Evolutionary conservation across 257 asterid species (phyloP).

Genomic region (Ilex aquifolium): DNA sequence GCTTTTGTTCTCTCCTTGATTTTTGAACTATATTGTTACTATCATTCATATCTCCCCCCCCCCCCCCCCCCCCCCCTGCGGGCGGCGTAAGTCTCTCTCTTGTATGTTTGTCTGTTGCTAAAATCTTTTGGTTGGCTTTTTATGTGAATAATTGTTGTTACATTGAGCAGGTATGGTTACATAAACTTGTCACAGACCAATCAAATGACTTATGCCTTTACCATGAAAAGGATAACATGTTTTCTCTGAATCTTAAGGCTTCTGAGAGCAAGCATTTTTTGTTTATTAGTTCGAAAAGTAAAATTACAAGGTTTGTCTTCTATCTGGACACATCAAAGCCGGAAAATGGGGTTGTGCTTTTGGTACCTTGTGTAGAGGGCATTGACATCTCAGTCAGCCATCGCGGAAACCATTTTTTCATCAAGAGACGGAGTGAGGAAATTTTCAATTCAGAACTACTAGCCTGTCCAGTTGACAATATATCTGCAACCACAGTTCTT

Average conservation of each 20-base stretch:
- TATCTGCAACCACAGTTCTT: constrained; percentile 49
- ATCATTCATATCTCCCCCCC: too few relatives aligned
- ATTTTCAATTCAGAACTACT: constrained; percentile 81
- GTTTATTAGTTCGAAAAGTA: constrained; percentile 77
- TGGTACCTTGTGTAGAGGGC: constrained; percentile 75
- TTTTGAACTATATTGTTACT: too few relatives aligned
- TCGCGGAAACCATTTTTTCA: constrained; percentile 86
- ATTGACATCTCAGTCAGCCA: constrained; percentile 81
- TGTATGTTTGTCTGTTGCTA: too few relatives aligned
- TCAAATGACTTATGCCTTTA: constrained; percentile 68
- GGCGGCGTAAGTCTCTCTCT: too few relatives aligned
- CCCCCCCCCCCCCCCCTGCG: too few relatives aligned
- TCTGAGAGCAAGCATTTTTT: constrained; percentile 89
- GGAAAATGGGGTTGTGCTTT: constrained; percentile 51
- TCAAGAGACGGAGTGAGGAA: constrained; percentile 73
- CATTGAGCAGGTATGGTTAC: constrained; percentile 75
- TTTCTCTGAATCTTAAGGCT: constrained; percentile 63
- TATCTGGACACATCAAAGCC: constrained; percentile 70
- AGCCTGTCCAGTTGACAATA: constrained; percentile 73
- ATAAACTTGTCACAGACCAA: constrained; percentile 68
- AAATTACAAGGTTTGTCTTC: constrained; percentile 74
- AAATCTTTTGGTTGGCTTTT: background rate
- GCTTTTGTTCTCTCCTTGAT: too few relatives aligned
- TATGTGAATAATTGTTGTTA: constrained; percentile 6
- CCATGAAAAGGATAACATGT: constrained; percentile 85